A percentile compares a stretch with the other conserved stretches of the same genome.
phyloP scores from a whole-genome alignment of 192 early-diverging fungal genomes.

The Backusella psychrophila region DNA sequence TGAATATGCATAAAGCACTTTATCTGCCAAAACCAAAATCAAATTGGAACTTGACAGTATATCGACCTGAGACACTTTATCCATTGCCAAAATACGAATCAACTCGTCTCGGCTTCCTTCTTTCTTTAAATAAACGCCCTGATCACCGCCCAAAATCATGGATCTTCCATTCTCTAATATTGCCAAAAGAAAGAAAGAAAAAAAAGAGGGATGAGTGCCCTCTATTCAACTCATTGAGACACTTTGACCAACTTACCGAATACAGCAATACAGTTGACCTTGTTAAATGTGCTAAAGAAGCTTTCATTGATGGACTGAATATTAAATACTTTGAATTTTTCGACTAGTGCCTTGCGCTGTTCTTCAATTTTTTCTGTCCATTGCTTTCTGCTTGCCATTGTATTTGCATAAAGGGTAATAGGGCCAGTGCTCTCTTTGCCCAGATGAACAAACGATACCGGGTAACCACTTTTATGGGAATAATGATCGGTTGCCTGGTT shows the following conservation, averaged over 20 bases:
- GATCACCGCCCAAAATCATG: constrained; percentile 81
- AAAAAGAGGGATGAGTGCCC: background rate
- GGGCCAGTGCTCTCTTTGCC: constrained; percentile 57
- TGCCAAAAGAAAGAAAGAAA: background rate
- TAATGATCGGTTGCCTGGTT: background rate
- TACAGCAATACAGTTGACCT: constrained; percentile 53
- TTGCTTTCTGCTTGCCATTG: constrained; percentile 66
- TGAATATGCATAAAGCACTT: constrained; percentile 52
- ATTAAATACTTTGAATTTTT: constrained; percentile 52
- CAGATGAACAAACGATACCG: constrained; percentile 77
- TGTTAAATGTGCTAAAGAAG: constrained; percentile 49
- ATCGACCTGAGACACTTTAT: constrained; percentile 84
- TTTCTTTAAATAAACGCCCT: constrained; percentile 73
- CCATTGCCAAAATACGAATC: constrained; percentile 60
- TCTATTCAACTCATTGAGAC: background rate
- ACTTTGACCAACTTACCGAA: constrained; percentile 31
- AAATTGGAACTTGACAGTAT: constrained; percentile 77
- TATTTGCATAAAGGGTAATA: constrained; percentile 75
- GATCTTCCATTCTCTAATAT: constrained; percentile 41
- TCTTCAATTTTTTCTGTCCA: constrained; percentile 84
- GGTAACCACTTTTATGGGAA: constrained; percentile 59
- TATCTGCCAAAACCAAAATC: constrained; percentile 80
- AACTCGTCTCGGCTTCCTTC: constrained; percentile 44
- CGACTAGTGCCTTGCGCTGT: constrained; percentile 46
- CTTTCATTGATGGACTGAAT: constrained; percentile 48